A percentile compares a stretch with the other conserved stretches of the same genome.
phyloP scores from a whole-genome alignment of 225 moss, liverwort and hornwort genomes.

The Thuidium tamariscinum region DNA sequence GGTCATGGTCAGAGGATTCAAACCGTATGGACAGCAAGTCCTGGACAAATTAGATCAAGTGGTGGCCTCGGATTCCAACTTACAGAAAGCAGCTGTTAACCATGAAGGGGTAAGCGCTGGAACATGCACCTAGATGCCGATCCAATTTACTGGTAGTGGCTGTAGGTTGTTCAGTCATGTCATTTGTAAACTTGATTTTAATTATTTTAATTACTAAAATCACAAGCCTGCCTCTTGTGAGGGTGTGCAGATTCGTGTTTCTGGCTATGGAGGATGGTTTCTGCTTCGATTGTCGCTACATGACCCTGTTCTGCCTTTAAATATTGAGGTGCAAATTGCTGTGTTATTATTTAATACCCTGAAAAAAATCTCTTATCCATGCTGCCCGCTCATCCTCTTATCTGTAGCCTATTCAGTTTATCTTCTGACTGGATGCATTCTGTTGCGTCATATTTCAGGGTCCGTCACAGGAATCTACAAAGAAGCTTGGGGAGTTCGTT shows the following conservation, averaged over 20 bases:
- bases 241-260: conserved; percentile 67
- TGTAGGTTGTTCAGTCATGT: background rate
- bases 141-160: background rate
- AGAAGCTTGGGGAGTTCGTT: conserved; percentile 62
- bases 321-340: conserved; percentile 59
- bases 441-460: conserved; percentile 35
- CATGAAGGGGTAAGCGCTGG: conserved; percentile 73
- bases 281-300: conserved; percentile 84
- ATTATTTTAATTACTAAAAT: background rate
- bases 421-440: background rate
- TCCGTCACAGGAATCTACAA: conserved; percentile 75
- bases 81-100: conserved; percentile 85
- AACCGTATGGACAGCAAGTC: conserved; percentile 79
- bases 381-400: background rate
- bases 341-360: background rate
- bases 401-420: background rate
- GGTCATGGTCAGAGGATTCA: conserved; percentile 51
- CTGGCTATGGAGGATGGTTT: conserved; percentile 95
- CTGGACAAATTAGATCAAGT: conserved; percentile 54
- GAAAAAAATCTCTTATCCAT: background rate
- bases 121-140: background rate
- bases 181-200: background rate
- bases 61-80: conserved; percentile 37
- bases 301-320: conserved; percentile 91
- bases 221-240: background rate